Evolutionary conservation across 805 yeast species (phyloP).

Genomic region (Saccharomycopsis sp.): DNA sequence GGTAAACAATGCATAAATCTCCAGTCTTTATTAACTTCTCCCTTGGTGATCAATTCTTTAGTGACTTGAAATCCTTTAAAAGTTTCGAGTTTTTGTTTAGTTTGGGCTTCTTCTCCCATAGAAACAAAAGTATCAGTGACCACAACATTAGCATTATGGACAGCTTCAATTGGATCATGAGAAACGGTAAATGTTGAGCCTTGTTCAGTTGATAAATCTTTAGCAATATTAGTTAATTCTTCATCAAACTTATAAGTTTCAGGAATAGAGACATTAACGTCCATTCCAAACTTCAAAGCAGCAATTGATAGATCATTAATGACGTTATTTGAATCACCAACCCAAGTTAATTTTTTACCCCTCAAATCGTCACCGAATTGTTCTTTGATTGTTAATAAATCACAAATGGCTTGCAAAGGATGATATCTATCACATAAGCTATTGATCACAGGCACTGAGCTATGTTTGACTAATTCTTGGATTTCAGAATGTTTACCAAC

Average conservation of each 20-base stretch:
- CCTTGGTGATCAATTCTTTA: conserved; percentile 44
- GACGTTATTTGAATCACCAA: conserved; percentile 95
- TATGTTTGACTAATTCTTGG: conserved; percentile 62
- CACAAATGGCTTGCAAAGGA: conserved; percentile 93
- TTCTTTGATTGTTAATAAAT: conserved; percentile 78
- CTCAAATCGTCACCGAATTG: conserved; percentile 32
- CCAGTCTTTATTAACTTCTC: conserved; percentile 56
- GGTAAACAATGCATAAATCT: conserved; percentile 98
- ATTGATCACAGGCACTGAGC: conserved; percentile 85
- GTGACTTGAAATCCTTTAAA: conserved; percentile 85
- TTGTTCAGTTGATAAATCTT: conserved; percentile 37
- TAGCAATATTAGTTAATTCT: conserved; percentile 44
- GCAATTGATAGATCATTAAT: conserved; percentile 90
- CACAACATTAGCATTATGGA: conserved; percentile 62
- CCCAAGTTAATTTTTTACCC: conserved; percentile 73
- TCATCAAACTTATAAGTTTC: conserved; percentile 52
- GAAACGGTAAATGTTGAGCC: conserved; percentile 46
- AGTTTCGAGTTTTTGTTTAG: conserved; percentile 57
- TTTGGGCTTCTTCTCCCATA: conserved; percentile 93
- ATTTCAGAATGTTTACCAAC: conserved; percentile 82
- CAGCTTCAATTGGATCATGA: conserved; percentile 68
- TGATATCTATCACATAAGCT: conserved; percentile 89
- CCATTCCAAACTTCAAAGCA: conserved; percentile 71
- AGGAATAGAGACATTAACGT: conserved; percentile 80
- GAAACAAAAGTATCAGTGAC: conserved; percentile 97